phyloP scores from a whole-genome alignment of 306 rosid genomes.

The Hippophae gyantsensis region DNA sequence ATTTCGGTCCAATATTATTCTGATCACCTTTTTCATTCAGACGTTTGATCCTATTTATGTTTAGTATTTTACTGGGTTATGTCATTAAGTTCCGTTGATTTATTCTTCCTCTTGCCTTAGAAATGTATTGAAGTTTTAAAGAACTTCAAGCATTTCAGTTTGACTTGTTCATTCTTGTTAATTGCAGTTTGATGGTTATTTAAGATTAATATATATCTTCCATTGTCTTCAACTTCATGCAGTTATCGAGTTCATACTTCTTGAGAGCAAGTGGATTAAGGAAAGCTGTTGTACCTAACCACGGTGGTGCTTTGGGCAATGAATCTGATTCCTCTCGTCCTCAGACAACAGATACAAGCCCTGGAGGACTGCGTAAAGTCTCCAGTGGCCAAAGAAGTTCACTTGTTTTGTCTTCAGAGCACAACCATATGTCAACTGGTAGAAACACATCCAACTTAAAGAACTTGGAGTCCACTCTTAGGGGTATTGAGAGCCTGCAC shows the following conservation, averaged over 20 bases:
- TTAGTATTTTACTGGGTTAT: no score
- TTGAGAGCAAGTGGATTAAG: slow-evolving; percentile 64
- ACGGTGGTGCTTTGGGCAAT: slow-evolving; percentile 60
- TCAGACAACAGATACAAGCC: slow-evolving; percentile 32
- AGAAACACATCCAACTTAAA: slow-evolving; percentile 51
- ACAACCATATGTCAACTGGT: slow-evolving; percentile 52
- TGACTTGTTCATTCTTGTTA: neutral
- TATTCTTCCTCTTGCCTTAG: no score
- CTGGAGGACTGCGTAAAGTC: slow-evolving; percentile 43
- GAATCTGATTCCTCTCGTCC: slow-evolving; percentile 55
- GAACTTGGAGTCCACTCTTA: slow-evolving; percentile 69
- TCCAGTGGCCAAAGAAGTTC: slow-evolving; percentile 57
- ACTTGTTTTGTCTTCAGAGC: slow-evolving; percentile 60
- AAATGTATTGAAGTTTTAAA: slow-evolving; percentile 21
- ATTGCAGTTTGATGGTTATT: neutral
- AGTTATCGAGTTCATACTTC: slow-evolving; percentile 52
- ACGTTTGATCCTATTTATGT: no score
- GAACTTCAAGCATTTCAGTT: no score
- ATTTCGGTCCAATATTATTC: no score
- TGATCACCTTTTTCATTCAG: no score
- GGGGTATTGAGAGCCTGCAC: slow-evolving; percentile 84
- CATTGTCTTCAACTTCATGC: slow-evolving; percentile 15
- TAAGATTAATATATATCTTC: neutral
- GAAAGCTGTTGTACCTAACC: slow-evolving; percentile 52
- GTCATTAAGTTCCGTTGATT: no score